phyloP scores from a whole-genome alignment of 306 rosid species.

The Cucumis melo region DNA sequence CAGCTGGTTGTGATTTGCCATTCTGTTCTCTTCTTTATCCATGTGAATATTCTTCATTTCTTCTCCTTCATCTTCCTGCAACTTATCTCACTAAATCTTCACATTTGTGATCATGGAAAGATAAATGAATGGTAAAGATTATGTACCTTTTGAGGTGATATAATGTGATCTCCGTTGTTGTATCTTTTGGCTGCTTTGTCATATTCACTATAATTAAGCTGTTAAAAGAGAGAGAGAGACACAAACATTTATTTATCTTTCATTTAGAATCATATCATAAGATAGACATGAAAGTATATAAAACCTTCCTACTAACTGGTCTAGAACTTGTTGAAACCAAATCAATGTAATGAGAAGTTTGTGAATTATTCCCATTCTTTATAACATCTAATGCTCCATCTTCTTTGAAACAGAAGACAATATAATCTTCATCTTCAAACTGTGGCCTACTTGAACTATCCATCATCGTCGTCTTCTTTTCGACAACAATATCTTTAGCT shows the following conservation, averaged over 20 bases:
- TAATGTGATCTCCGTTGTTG: conserved; percentile 15
- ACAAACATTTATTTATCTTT: background rate
- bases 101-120: background rate
- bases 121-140: background rate
- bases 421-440: conserved; percentile 37
- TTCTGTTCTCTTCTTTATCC: conserved; percentile 12
- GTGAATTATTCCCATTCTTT: conserved; percentile 18
- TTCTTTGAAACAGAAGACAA: conserved; percentile 46
- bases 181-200: conserved; percentile 10
- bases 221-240: conserved; percentile 4
- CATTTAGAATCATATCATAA: background rate
- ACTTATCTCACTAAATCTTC: background rate
- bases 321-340: conserved; percentile 18
- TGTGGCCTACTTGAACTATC: conserved; percentile 28
- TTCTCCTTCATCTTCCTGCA: conserved; percentile 20
- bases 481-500: conserved; percentile 7
- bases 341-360: conserved; percentile 6
- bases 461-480: background rate
- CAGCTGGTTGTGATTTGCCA: conserved; percentile 1
- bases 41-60: background rate
- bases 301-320: conserved; percentile 43
- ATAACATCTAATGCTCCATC: conserved; percentile 41
- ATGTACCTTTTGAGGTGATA: conserved; percentile 20
- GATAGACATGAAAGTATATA: background rate
- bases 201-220: conserved; percentile 31